phyloP scores from a whole-genome alignment of 1,139 yeast genomes.

The Blastobotrys proliferans region DNA sequence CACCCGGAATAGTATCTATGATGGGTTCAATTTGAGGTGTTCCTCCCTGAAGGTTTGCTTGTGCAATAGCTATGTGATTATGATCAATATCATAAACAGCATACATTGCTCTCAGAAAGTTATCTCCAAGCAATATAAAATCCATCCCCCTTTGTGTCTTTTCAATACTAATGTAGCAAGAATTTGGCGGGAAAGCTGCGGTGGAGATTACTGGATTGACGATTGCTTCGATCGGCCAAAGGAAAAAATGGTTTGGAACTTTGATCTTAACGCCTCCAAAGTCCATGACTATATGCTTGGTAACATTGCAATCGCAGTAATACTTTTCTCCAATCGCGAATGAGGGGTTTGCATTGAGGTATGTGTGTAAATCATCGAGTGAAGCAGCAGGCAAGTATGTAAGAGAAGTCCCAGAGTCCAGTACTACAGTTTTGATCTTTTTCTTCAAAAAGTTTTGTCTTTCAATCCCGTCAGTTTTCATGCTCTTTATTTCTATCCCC shows the following conservation, averaged over 20 bases:
- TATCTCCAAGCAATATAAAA: conserved; percentile 45
- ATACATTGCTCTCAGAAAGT: conserved; percentile 50
- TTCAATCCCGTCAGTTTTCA: conserved; percentile 38
- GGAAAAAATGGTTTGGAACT: conserved; percentile 45
- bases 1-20: conserved; percentile 26
- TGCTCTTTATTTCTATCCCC: conserved; percentile 44
- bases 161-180: conserved; percentile 37
- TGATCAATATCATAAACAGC: conserved; percentile 53
- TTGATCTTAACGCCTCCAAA: conserved; percentile 51
- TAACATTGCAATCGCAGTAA: conserved; percentile 38
- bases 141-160: conserved; percentile 29
- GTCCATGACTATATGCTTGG: conserved; percentile 39
- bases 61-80: conserved; percentile 50
- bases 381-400: conserved; percentile 48
- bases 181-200: conserved; percentile 36
- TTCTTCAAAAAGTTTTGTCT: conserved; percentile 30
- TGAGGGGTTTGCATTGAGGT: conserved; percentile 37
- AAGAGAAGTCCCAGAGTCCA: conserved; percentile 69
- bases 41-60: conserved; percentile 34
- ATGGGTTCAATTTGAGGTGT: conserved; percentile 32
- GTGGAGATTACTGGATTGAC: conserved; percentile 31
- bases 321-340: conserved; percentile 35
- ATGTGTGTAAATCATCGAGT: conserved; percentile 31
- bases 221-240: conserved; percentile 36
- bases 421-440: conserved; percentile 41